phyloP scores from a whole-genome alignment of 495 filamentous ascomycete genomes.

The Annulohypoxylon moriforme region DNA sequence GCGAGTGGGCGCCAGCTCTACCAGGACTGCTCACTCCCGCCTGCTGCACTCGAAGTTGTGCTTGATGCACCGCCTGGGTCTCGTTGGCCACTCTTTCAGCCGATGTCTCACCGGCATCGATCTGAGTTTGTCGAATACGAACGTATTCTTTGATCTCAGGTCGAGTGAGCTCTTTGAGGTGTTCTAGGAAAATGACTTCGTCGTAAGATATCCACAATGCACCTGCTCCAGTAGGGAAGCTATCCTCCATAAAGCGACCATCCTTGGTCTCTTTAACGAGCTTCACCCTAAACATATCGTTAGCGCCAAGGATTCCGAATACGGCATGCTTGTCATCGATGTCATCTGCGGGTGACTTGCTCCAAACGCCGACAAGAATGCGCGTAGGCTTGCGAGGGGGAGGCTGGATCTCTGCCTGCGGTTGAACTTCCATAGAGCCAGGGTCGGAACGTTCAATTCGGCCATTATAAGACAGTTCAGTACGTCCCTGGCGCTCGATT shows the following conservation, averaged over 20 bases:
- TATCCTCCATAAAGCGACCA: slow-evolving; percentile 58
- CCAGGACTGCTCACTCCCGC: not conserved
- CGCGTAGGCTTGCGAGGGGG: slow-evolving; percentile 53
- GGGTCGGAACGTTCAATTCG: slow-evolving; percentile 11
- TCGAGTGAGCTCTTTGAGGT: slow-evolving; percentile 55
- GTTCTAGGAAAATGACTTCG: slow-evolving; percentile 61
- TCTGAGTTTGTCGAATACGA: slow-evolving; percentile 61
- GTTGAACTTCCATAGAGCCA: slow-evolving; percentile 15
- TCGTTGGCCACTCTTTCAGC: slow-evolving; percentile 61
- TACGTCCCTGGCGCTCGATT: slow-evolving; percentile 5
- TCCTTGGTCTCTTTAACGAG: slow-evolving; percentile 61
- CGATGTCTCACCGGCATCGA: slow-evolving; percentile 57
- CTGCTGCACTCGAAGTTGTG: slow-evolving; percentile 53
- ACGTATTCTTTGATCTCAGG: slow-evolving; percentile 67
- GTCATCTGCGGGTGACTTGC: slow-evolving; percentile 51
- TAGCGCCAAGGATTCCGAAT: slow-evolving; percentile 62
- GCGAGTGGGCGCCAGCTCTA: not conserved
- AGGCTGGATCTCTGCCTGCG: slow-evolving; percentile 33
- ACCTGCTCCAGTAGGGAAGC: slow-evolving; percentile 64
- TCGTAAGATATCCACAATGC: slow-evolving; percentile 67
- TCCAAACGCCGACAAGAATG: slow-evolving; percentile 64
- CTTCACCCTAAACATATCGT: slow-evolving; percentile 67
- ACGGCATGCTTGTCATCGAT: slow-evolving; percentile 62
- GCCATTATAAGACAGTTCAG: slow-evolving; percentile 3
- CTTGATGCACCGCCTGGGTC: slow-evolving; percentile 58